phyloP scores from a whole-genome alignment of 2,329 filamentous ascomycete species.

The Aspergillus fischeri region DNA sequence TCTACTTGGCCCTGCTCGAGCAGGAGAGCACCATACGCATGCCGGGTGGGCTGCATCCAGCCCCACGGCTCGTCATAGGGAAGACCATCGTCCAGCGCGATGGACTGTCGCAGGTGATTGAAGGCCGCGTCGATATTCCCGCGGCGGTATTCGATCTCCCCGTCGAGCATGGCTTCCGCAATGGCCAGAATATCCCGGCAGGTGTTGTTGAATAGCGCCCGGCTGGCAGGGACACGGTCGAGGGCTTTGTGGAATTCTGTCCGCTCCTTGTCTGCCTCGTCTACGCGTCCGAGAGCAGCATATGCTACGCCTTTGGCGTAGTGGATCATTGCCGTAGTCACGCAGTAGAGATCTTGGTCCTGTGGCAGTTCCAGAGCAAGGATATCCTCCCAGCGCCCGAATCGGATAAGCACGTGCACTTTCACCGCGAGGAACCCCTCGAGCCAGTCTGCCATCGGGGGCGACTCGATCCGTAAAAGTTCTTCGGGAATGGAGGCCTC shows the following conservation, averaged over 20 bases:
- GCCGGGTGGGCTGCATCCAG: constrained; percentile 72
- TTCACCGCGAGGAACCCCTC: constrained; percentile 67
- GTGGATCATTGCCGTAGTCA: constrained; percentile 63
- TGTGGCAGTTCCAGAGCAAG: constrained; percentile 53
- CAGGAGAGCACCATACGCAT: constrained; percentile 66
- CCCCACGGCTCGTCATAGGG: constrained; percentile 73
- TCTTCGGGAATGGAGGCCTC: constrained; percentile 61
- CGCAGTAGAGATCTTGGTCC: constrained; percentile 61
- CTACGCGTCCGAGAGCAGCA: constrained; percentile 54
- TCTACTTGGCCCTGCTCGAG: constrained; percentile 61
- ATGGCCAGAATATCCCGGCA: constrained; percentile 61
- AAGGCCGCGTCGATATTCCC: constrained; percentile 59
- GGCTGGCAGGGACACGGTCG: constrained; percentile 51
- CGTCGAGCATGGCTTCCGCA: constrained; percentile 62
- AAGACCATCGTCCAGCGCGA: constrained; percentile 58
- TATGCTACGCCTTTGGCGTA: constrained; percentile 67
- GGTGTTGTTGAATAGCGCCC: constrained; percentile 67
- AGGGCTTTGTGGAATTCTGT: constrained; percentile 50
- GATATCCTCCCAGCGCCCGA: constrained; percentile 68
- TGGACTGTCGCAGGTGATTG: constrained; percentile 53
- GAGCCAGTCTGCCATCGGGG: constrained; percentile 75
- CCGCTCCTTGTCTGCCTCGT: constrained; percentile 52
- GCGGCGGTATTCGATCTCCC: constrained; percentile 67
- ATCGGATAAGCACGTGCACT: constrained; percentile 67
- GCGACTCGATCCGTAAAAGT: constrained; percentile 59